Percentiles rank a stretch among this genome's conserved stretches.
These are phyloP conservation scores for Fonsecaea multimorphosa DNA, from an alignment of 2,329 filamentous ascomycete genomes.

Conservation along the genomic window DNA sequence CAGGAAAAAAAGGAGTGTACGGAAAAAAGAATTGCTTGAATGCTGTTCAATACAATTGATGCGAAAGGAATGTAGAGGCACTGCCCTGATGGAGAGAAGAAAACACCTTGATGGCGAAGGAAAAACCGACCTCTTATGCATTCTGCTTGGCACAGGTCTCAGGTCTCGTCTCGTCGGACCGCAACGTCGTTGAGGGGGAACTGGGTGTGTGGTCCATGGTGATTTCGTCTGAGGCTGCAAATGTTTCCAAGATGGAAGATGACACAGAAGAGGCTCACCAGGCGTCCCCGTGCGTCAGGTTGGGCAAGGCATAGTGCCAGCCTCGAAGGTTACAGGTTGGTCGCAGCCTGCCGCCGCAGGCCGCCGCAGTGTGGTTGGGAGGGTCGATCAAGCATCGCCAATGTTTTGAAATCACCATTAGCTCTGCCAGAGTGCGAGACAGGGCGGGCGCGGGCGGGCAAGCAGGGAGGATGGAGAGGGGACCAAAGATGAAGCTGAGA, in stretches of 20 bases:
- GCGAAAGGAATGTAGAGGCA: slow-evolving; percentile 40
- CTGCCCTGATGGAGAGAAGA: slow-evolving; percentile 35
- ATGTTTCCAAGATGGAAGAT: slow-evolving; percentile 36
- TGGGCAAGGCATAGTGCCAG: slow-evolving; percentile 18
- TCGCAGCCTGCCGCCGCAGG: slow-evolving; percentile 24
- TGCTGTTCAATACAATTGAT: slow-evolving; percentile 26
- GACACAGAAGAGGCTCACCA: slow-evolving; percentile 30
- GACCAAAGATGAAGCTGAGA: slow-evolving; percentile 35
- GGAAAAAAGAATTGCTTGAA: slow-evolving; percentile 25
- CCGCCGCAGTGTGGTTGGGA: slow-evolving; percentile 8
- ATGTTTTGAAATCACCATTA: slow-evolving; percentile 31
- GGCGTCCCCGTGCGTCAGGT: slow-evolving; percentile 29
- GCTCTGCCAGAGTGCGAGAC: slow-evolving; percentile 25
- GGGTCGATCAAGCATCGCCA: slow-evolving; percentile 36
- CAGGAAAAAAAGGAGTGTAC: slow-evolving; percentile 31
- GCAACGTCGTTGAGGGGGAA: slow-evolving; percentile 7
- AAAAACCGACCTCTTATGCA: slow-evolving; percentile 34
- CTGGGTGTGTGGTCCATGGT: slow-evolving; percentile 28
- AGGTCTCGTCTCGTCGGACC: slow-evolving; percentile 11
- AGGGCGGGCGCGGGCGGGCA: slow-evolving; percentile 10
- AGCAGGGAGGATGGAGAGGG: slow-evolving; percentile 13
- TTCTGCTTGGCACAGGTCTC: slow-evolving; percentile 32
- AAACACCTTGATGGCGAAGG: slow-evolving; percentile 19
- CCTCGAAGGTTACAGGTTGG: slow-evolving; percentile 36
- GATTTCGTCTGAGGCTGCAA: slow-evolving; percentile 39